Conservation (phyloP, 306 rosid genomes). For the Styphnolobium japonicum region DNA sequence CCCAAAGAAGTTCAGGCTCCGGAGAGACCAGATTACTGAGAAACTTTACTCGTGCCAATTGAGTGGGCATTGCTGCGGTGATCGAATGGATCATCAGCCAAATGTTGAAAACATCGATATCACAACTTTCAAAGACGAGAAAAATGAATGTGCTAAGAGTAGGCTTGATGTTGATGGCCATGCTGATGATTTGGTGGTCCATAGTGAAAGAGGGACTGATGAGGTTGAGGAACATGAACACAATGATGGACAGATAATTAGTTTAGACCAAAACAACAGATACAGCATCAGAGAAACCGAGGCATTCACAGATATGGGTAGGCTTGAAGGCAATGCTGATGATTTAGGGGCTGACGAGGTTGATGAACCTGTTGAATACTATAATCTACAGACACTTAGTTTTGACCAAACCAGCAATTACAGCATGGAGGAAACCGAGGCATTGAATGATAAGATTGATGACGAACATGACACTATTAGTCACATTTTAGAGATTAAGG, state of each 20-base stretch:
- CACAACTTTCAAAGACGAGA: not conserved
- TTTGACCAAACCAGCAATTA: no score
- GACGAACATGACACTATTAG: not conserved
- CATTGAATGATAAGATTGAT: slow-evolving; percentile 5
- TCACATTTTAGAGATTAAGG: slow-evolving; percentile 24
- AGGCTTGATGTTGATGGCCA: not conserved
- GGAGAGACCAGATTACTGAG: not conserved
- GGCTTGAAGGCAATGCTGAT: no score
- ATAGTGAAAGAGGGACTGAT: not conserved
- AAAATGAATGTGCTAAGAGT: not conserved
- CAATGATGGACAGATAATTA: not conserved
- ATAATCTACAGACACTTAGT: no score
- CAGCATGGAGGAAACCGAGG: slow-evolving; percentile 21
- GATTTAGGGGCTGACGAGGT: no score
- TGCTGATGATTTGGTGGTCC: not conserved
- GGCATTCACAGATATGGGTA: no score
- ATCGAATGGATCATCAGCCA: not conserved
- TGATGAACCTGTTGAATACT: no score
- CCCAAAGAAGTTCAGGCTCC: not conserved
- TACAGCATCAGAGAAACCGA: no score
- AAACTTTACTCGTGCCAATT: not conserved
- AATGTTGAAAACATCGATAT: not conserved
- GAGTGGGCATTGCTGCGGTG: not conserved
- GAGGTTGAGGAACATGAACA: not conserved
- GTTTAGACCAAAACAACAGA: not conserved